phyloP scores from a whole-genome alignment of 1,284 basidiomycete genomes.

The Rhizopogon parksii region DNA sequence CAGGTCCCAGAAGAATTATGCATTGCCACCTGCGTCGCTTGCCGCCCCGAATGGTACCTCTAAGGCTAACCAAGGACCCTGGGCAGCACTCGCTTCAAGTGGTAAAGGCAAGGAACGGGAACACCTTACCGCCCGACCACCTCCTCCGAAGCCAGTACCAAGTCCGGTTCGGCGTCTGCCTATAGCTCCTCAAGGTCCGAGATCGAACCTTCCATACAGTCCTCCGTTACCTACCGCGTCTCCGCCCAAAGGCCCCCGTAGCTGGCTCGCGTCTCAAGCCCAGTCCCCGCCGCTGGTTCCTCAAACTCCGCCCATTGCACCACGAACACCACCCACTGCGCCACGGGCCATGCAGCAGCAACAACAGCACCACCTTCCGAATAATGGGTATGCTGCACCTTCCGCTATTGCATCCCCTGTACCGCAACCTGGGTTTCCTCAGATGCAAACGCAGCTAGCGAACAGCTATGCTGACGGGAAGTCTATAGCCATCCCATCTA shows the following conservation, averaged over 20 bases:
- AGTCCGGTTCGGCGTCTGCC: background rate
- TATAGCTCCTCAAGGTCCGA: background rate
- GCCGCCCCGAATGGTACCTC: background rate
- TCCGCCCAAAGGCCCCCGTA: slow-evolving; percentile 35
- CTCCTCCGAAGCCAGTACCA: slow-evolving; percentile 2
- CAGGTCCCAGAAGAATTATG: background rate
- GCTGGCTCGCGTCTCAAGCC: background rate
- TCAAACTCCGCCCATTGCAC: slow-evolving; percentile 3
- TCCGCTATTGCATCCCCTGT: background rate
- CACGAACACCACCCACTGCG: slow-evolving; percentile 1
- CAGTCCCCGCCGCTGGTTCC: background rate
- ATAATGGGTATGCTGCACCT: background rate
- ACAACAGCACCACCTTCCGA: background rate
- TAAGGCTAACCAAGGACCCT: background rate
- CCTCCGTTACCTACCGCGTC: slow-evolving; percentile 33
- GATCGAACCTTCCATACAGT: background rate
- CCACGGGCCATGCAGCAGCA: slow-evolving; percentile 1
- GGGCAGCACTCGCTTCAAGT: slow-evolving; percentile 1
- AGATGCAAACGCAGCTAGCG: background rate
- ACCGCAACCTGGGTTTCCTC: background rate
- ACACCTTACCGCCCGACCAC: background rate
- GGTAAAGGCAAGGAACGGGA: slow-evolving; percentile 1
- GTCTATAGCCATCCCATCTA: background rate
- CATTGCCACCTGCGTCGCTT: background rate
- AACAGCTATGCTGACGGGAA: background rate